Base-by-base conservation (phyloP, 1,284 basidiomycete species). In the Testicularia cyperi region DNA sequence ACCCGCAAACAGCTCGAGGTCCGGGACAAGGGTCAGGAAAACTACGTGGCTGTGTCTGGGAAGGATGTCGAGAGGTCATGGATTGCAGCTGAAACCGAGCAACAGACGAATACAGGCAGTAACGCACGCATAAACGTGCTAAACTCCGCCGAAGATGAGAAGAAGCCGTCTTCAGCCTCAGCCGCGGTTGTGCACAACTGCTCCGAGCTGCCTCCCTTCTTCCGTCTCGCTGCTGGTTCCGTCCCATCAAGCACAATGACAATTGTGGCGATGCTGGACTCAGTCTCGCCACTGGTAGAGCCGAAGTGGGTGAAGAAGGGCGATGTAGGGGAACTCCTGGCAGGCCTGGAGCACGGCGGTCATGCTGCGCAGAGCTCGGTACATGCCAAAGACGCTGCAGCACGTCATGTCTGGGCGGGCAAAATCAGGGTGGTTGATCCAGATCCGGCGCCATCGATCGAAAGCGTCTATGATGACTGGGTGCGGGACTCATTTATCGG, bases 241-340 rank as follows among this genome's bases (percentile, higher is more conserved):
- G 22, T 26, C 10, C 16, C 36, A 2, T 23, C 30, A 10, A n/a
- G 31, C 1, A 44, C 45, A 3, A 20, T 67, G 31, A 49, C 39
- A 5, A 27, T 70, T 21, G 29, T 38, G 1, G 56, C 65, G 8
- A 24, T 36, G 77, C 82, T 97, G 44, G 92, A 97, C 77, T 87
- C 84, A 46, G 84, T 84, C 29, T 85, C 87, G 48, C 92, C 92
- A 0, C 79, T 96, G 22, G 48, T 43, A 8, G 92, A 97, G 77
- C 89, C 92, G 2, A 88, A 89, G 74, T 98, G 94, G 94, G 88
- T 92, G 33, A 90, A 90, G 76, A 88, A 87, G 4, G 92, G 92
- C 32, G 89, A 92, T 74, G 83, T 94, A 15, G 88, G 92, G 64
- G 90, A 92, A 36, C 95, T 91, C 89, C 80, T 96, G 52, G 85